Conservation (phyloP, 2,329 filamentous ascomycete species). For the Diaporthe citri region DNA sequence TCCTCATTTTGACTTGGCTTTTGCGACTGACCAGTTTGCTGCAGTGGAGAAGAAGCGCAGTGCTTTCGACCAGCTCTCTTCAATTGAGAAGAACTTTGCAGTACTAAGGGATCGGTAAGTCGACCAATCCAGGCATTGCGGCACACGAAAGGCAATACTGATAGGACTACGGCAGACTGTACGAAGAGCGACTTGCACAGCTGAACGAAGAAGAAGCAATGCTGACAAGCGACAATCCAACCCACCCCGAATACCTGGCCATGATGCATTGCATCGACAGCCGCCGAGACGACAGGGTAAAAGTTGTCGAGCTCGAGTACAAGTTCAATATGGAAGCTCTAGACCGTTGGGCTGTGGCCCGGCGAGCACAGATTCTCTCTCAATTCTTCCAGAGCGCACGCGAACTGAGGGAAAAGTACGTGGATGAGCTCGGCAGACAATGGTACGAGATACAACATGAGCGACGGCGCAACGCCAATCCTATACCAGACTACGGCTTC, state of each 20-base stretch:
- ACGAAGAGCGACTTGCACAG: slow-evolving; percentile 87
- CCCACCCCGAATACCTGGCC: slow-evolving; percentile 91
- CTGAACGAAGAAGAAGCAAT: slow-evolving; percentile 79
- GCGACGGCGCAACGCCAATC: slow-evolving; percentile 76
- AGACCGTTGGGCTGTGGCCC: slow-evolving; percentile 80
- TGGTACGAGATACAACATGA: slow-evolving; percentile 96
- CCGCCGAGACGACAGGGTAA: slow-evolving; percentile 83
- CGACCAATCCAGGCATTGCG: background rate
- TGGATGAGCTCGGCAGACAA: slow-evolving; percentile 86
- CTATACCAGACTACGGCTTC: slow-evolving; percentile 84
- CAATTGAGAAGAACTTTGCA: slow-evolving; percentile 90
- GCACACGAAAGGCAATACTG: background rate
- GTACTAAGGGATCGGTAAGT: slow-evolving; percentile 83
- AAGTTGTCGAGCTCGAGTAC: slow-evolving; percentile 79
- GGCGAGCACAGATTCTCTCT: slow-evolving; percentile 86
- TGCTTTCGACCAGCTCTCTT: slow-evolving; percentile 82
- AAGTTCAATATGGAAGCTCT: slow-evolving; percentile 81
- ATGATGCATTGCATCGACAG: slow-evolving; percentile 91
- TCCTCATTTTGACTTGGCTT: background rate
- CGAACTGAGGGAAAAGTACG: slow-evolving; percentile 82
- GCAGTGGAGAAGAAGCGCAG: slow-evolving; percentile 82
- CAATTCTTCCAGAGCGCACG: slow-evolving; percentile 91
- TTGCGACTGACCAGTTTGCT: slow-evolving; percentile 48
- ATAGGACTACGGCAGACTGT: slow-evolving; percentile 69
- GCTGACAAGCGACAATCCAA: slow-evolving; percentile 70